phyloP scores from a whole-genome alignment of 2,329 filamentous ascomycete species.

The Blastomyces silverae region DNA sequence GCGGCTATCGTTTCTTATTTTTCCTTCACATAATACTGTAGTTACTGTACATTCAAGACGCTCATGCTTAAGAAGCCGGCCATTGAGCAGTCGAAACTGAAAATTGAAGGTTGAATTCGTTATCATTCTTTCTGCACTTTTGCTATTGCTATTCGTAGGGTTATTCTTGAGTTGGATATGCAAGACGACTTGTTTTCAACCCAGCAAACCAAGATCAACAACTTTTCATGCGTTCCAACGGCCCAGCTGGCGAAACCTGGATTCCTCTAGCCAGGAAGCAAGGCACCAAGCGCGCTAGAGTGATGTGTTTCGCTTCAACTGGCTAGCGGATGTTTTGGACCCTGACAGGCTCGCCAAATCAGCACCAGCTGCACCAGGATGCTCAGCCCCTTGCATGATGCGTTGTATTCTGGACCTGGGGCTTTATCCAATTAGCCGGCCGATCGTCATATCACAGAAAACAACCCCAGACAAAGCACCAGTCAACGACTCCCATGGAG shows the following conservation, averaged over 20 bases:
- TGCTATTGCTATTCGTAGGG: no score
- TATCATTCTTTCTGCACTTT: no score
- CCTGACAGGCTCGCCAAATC: neutral
- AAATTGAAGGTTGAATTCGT: no score
- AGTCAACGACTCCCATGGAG: no score
- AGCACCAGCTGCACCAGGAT: neutral
- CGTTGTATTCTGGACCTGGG: neutral
- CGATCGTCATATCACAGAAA: neutral
- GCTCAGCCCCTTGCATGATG: neutral
- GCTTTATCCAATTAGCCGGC: neutral
- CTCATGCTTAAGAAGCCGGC: no score
- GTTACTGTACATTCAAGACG: no score
- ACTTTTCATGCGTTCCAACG: neutral
- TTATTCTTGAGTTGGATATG: no score
- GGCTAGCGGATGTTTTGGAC: neutral
- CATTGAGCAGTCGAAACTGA: no score
- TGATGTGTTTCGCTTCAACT: neutral
- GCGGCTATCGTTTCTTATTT: no score
- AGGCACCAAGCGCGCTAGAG: neutral
- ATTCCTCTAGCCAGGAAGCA: neutral
- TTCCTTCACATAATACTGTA: no score
- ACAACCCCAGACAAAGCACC: no score
- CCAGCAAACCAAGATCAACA: neutral
- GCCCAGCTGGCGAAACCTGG: neutral
- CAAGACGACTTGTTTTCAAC: neutral